These are phyloP conservation scores for Penicillium bialowiezense DNA, from an alignment of 495 filamentous ascomycete genomes.

Conservation along the genomic window DNA sequence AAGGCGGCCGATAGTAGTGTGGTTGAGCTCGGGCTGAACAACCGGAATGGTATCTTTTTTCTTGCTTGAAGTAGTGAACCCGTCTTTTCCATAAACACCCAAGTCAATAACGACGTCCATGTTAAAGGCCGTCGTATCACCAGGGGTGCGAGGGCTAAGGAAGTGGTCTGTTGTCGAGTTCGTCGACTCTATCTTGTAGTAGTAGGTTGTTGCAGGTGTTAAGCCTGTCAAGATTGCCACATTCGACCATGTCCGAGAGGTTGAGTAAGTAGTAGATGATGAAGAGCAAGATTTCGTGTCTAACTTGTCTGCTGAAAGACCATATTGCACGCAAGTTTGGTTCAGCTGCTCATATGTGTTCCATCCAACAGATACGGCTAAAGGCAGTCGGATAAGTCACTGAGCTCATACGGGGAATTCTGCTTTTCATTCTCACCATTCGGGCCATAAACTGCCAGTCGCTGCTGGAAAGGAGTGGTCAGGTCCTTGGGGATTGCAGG, in stretches of 20 bases:
- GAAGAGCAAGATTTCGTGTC: slow-evolving; percentile 29
- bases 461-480: slow-evolving; percentile 57
- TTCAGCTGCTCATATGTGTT: slow-evolving; percentile 45
- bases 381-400: not conserved
- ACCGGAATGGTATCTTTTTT: slow-evolving; percentile 52
- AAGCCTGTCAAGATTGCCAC: slow-evolving; percentile 41
- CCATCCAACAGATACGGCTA: slow-evolving; percentile 57
- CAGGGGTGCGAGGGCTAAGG: slow-evolving; percentile 50
- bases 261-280: slow-evolving; percentile 44
- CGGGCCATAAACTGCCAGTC: slow-evolving; percentile 53
- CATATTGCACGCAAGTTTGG: slow-evolving; percentile 45
- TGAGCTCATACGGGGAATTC: not conserved
- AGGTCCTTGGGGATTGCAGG: slow-evolving; percentile 51
- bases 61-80: slow-evolving; percentile 50
- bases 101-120: slow-evolving; percentile 53
- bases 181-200: slow-evolving; percentile 54
- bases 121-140: slow-evolving; percentile 45
- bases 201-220: slow-evolving; percentile 47
- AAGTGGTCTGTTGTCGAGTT: slow-evolving; percentile 57
- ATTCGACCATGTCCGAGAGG: slow-evolving; percentile 52
- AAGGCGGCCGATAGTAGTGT: slow-evolving; percentile 58
- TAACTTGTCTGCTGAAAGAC: slow-evolving; percentile 29
- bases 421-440: slow-evolving; percentile 37
- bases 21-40: slow-evolving; percentile 56
- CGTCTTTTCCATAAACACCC: slow-evolving; percentile 55